Percentiles rank a stretch among this genome's conserved stretches.
phyloP scores from a whole-genome alignment of 2,329 filamentous ascomycete genomes.

The Trichoderma pleuroti region DNA sequence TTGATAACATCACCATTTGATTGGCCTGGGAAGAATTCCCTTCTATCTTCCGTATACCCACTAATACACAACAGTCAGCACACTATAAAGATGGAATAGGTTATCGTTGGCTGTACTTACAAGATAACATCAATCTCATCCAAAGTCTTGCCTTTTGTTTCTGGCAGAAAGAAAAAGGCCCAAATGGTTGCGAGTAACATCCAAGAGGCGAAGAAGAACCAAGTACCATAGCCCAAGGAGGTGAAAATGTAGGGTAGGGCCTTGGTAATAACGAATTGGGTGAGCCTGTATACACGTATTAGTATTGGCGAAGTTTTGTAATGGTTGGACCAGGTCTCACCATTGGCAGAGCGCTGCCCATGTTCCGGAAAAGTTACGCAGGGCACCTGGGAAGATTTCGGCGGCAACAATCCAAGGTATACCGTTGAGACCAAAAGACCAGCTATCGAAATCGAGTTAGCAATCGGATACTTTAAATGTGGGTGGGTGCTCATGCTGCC shows the following conservation, averaged over 20 bases:
- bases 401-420: slow-evolving; percentile 45
- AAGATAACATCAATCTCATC: slow-evolving; percentile 49
- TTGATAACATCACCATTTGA: slow-evolving; percentile 2
- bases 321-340: slow-evolving; percentile 16
- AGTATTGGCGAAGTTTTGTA: not conserved
- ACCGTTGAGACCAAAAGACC: slow-evolving; percentile 44
- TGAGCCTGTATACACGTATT: slow-evolving; percentile 26
- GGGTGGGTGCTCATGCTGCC: slow-evolving; percentile 17
- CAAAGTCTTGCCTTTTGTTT: slow-evolving; percentile 53
- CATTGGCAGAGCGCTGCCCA: slow-evolving; percentile 41
- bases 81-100: not conserved
- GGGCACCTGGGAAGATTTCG: slow-evolving; percentile 43
- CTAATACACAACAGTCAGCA: not conserved
- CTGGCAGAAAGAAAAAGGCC: slow-evolving; percentile 51
- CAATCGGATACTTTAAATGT: fast-evolving
- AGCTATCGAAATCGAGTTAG: slow-evolving; percentile 27
- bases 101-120: slow-evolving; percentile 12
- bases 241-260: slow-evolving; percentile 44
- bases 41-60: slow-evolving; percentile 10
- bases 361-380: slow-evolving; percentile 41
- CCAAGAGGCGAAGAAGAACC: slow-evolving; percentile 54
- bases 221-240: slow-evolving; percentile 47
- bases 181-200: slow-evolving; percentile 48
- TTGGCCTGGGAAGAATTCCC: not conserved
- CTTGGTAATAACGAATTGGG: slow-evolving; percentile 43